Evolutionary conservation across 345 rosid genomes (phyloP).

Genomic region (Lepidium sativum): DNA sequence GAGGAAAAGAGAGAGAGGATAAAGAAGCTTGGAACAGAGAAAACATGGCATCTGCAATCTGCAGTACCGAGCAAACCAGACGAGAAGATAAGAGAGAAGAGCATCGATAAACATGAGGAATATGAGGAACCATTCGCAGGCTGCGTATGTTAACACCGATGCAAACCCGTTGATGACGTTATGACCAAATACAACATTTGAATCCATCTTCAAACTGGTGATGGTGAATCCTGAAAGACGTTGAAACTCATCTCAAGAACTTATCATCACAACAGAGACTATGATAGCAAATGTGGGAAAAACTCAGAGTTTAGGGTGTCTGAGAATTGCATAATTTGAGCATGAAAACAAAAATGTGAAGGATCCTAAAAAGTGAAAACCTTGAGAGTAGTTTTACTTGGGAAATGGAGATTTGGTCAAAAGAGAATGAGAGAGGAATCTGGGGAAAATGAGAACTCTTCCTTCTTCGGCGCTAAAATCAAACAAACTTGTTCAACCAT

Average conservation of each 20-base stretch:
- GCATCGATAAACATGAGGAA: constrained; percentile 55
- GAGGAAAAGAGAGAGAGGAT: too few relatives aligned
- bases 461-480: constrained; percentile 12
- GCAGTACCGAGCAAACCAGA: constrained; percentile 52
- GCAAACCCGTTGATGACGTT: constrained; percentile 18
- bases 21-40: constrained; percentile 68
- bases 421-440: constrained; percentile 4
- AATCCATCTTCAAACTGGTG: constrained; percentile 12
- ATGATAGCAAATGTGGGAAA: background rate
- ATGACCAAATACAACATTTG: constrained; percentile 9
- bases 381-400: background rate
- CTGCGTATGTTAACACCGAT: constrained; percentile 35
- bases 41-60: constrained; percentile 61
- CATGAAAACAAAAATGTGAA: background rate
- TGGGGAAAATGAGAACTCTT: constrained; percentile 4
- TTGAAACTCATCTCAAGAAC: constrained; percentile 9
- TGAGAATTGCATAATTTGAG: constrained; percentile 11
- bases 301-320: constrained; percentile 2
- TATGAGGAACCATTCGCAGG: constrained; percentile 68
- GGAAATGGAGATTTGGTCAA: constrained; percentile 17
- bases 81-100: constrained; percentile 45
- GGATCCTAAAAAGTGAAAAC: constrained; percentile 1
- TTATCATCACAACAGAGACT: background rate
- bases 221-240: constrained; percentile 18
- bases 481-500: constrained; percentile 24